Conservation (phyloP, 140 eudicot genomes). For the Stevia rebaudiana region DNA sequence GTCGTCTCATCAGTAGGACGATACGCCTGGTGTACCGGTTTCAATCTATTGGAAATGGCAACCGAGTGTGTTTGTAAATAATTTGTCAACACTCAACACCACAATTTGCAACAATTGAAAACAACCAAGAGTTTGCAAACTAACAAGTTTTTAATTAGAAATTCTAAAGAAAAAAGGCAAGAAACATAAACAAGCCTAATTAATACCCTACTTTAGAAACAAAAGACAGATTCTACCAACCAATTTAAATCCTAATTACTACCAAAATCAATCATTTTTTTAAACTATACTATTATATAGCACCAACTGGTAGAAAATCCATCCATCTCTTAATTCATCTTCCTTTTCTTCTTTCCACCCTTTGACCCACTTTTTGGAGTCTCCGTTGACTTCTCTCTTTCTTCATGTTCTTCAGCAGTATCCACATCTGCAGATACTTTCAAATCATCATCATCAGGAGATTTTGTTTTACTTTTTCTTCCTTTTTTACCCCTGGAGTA, state of each 20-base stretch:
- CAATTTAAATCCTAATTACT: slow-evolving; percentile 2
- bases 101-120: slow-evolving; percentile 3
- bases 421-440: slow-evolving; percentile 7
- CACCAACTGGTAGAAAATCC: not conserved
- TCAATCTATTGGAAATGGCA: too few relatives aligned
- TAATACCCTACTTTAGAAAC: not conserved
- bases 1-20: too few relatives aligned
- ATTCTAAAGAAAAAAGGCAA: not conserved
- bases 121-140: not conserved
- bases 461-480: not conserved
- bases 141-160: slow-evolving; percentile 15
- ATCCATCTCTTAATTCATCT: slow-evolving; percentile 1
- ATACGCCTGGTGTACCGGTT: too few relatives aligned
- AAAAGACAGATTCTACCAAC: slow-evolving; percentile 6
- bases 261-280: slow-evolving; percentile 11
- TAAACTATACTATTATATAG: slow-evolving; percentile 14
- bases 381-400: slow-evolving; percentile 10
- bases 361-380: slow-evolving; percentile 9
- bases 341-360: slow-evolving; percentile 12
- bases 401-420: slow-evolving; percentile 9
- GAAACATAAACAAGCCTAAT: slow-evolving; percentile 6
- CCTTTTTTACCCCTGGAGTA: slow-evolving; percentile 11
- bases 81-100: slow-evolving; percentile 16
- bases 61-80: not conserved
- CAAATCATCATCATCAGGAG: not conserved